Evolutionary conservation across 257 asterid genomes (phyloP), one percentile per base, ranked within the genome.

Genomic region (Nicotiana paniculata): DNA sequence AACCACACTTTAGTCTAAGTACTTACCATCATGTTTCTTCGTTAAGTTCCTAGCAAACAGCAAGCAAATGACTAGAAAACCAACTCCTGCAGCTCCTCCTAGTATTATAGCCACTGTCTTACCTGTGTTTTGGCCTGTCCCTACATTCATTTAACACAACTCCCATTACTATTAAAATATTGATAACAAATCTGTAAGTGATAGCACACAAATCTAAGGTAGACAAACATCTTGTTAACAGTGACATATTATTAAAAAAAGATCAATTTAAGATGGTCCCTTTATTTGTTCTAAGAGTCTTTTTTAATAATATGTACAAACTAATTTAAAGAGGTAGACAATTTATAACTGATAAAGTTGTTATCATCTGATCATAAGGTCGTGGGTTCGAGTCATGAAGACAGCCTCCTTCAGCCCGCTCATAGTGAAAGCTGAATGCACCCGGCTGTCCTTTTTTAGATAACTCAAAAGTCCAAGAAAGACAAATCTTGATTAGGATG

Each of bases 61-160:
- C 91, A 91, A 64, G 85, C 84, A 91, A 85, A 94, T 94, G 83
- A 95, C 91, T 85, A 96, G 81, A 88, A 96, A 91, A 48, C 97
- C 98, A 74, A 96, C 98, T 33, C 98, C 98, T n/a, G 97, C 99
- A 69, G 98, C 99, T 85, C 99, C 99, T 91, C 99, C 99, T 74
- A 94, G 68, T 87, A 96, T 95, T 61, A 96, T 94, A 63, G 99
- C 99, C 90, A 95, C 97, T 0, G 99, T 96, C 82, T 95, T 96
- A 61, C 97, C 98, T 57, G 95, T 89, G 84, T 83, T 91, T 82
- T 93, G 91, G 84, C 95, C 96, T 87, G 97, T 74, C 75, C 98
- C 98, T 90, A 85, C 75, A 89, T 86, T 43, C 81, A 81, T 86
- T 86, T 80, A 82, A 57, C 74, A 83, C 87, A 82, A 78, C 78